A percentile compares a stretch with the other conserved stretches of the same genome.
Conservation (phyloP, 352 stramenopile species). For the Pythium vanterpoolii region DNA sequence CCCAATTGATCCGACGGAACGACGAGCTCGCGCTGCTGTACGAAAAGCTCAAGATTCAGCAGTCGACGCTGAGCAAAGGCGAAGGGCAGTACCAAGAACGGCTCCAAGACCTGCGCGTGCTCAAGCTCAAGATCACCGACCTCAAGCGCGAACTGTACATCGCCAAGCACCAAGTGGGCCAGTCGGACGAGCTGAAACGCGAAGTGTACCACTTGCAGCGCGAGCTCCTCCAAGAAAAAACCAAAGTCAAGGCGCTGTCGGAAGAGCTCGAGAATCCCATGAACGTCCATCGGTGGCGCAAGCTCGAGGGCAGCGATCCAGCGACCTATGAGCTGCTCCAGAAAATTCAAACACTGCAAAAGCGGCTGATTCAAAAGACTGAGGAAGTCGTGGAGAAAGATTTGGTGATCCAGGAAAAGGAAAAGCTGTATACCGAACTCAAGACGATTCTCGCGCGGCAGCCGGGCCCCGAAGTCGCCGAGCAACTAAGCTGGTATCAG, state of each 20-base stretch:
- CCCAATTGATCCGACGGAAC: constrained; percentile 87
- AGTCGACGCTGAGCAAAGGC: constrained; percentile 80
- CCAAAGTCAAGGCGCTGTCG: constrained; percentile 85
- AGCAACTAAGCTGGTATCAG: constrained; percentile 92
- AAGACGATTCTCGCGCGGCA: constrained; percentile 88
- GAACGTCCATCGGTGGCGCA: constrained; percentile 91
- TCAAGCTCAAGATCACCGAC: constrained; percentile 95
- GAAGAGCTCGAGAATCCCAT: constrained; percentile 89
- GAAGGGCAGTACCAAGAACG: constrained; percentile 74
- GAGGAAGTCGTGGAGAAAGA: constrained; percentile 72
- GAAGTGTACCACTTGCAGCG: constrained; percentile 21
- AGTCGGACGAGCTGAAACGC: constrained; percentile 44
- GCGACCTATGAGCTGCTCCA: constrained; percentile 86
- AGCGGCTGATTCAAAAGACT: constrained; percentile 76
- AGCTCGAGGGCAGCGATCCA: constrained; percentile 87
- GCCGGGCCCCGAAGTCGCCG: constrained; percentile 80
- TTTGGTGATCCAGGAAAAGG: constrained; percentile 79
- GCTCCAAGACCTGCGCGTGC: constrained; percentile 81
- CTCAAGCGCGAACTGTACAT: constrained; percentile 35
- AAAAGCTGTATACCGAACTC: constrained; percentile 91
- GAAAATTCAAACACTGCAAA: constrained; percentile 87
- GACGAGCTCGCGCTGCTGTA: constrained; percentile 86
- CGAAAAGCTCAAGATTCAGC: constrained; percentile 92
- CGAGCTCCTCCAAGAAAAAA: constrained; percentile 70
- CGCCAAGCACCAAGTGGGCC: constrained; percentile 49